These are phyloP conservation scores for Sporothrix curviconia DNA, from an alignment of 2,329 filamentous ascomycete genomes.

Conservation along the genomic window DNA sequence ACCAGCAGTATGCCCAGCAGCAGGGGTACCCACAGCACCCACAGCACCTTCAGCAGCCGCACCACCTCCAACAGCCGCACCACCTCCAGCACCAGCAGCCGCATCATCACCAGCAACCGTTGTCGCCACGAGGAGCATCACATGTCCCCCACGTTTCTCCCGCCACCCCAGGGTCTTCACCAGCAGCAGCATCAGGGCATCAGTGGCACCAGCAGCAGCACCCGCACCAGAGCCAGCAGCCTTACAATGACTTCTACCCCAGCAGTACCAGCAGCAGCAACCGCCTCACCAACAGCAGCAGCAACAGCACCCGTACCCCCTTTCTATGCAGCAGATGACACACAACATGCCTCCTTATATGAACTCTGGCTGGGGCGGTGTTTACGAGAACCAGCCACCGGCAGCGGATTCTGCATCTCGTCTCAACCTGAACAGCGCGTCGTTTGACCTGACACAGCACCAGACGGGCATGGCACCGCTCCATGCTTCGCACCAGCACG, in stretches of 20 bases:
- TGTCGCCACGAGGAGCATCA: constrained; percentile 11
- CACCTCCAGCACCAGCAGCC: constrained; percentile 8
- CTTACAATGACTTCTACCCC: constrained; percentile 15
- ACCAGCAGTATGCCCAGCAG: constrained; percentile 6
- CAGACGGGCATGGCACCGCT: constrained; percentile 6
- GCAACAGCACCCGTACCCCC: constrained; percentile 11
- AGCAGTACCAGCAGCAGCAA: constrained; percentile 11
- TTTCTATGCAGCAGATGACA: constrained; percentile 9
- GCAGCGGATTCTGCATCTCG: constrained; percentile 4
- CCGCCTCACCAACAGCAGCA: constrained; percentile 8
- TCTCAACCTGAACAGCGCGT: constrained; percentile 9
- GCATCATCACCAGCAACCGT: no score
- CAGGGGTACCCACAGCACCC: constrained; percentile 4
- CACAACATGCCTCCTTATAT: constrained; percentile 9
- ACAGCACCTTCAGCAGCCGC: background rate
- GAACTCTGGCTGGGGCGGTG: constrained; percentile 13
- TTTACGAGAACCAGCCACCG: constrained; percentile 12
- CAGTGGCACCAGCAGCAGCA: constrained; percentile 1
- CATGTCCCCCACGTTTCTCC: constrained; percentile 9
- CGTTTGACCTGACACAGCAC: constrained; percentile 13
- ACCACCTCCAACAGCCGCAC: constrained; percentile 10
- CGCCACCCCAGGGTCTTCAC: constrained; percentile 9
- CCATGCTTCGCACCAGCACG: constrained; percentile 12
- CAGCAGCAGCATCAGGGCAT: constrained; percentile 5
- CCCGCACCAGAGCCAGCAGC: constrained; percentile 9